Conservation (phyloP, 208 protist species). For the Porcisia hertigi region DNA sequence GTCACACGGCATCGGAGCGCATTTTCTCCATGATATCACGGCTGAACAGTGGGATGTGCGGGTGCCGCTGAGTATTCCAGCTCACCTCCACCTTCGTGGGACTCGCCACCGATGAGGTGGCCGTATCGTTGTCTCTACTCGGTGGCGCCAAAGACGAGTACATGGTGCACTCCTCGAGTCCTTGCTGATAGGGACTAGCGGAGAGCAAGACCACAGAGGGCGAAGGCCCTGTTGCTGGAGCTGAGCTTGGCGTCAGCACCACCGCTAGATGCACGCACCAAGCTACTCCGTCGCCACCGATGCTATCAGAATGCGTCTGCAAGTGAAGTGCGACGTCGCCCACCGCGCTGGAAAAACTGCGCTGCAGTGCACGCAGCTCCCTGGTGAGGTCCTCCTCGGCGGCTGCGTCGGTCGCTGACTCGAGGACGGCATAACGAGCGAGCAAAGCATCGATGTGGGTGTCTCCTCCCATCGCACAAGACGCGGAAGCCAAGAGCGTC, state of each 20-base stretch:
- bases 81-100: conserved; percentile 30
- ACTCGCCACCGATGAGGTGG: background rate
- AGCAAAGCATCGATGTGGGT: conserved; percentile 23
- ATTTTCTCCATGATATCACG: conserved; percentile 60
- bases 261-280: conserved; percentile 70
- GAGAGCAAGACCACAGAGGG: conserved; percentile 61
- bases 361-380: conserved; percentile 49
- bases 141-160: conserved; percentile 31
- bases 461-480: background rate
- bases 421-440: conserved; percentile 41
- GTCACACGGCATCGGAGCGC: conserved; percentile 3
- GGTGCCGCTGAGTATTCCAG: conserved; percentile 81
- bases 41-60: conserved; percentile 66
- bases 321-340: conserved; percentile 37
- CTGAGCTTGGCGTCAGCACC: conserved; percentile 11
- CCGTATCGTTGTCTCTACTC: background rate
- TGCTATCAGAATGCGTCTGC: conserved; percentile 14
- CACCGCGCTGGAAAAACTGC: conserved; percentile 33
- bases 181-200: conserved; percentile 45
- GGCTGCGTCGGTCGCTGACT: conserved; percentile 38
- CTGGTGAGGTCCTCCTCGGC: conserved; percentile 49
- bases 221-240: background rate
- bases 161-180: conserved; percentile 68
- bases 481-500: conserved; percentile 35
- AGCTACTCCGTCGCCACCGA: conserved; percentile 22